These are phyloP conservation scores for Laguncularia racemosa DNA, from an alignment of 345 rosid species.

Conservation along the genomic window DNA sequence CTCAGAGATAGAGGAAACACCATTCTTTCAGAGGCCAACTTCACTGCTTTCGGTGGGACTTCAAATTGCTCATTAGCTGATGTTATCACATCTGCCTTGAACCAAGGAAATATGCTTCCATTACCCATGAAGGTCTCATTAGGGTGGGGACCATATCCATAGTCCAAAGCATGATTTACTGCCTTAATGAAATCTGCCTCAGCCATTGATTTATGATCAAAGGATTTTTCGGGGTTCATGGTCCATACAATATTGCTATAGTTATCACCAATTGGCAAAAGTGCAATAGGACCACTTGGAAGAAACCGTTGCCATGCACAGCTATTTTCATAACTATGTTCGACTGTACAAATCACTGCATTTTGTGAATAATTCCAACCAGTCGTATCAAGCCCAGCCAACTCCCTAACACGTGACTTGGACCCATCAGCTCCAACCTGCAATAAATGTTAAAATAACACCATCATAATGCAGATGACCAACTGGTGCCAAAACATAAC, in stretches of 20 bases:
- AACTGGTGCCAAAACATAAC: neutral
- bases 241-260: conserved; percentile 97
- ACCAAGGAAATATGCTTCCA: conserved; percentile 48
- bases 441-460: conserved; percentile 12
- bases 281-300: conserved; percentile 89
- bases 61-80: conserved; percentile 57
- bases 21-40: conserved; percentile 76
- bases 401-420: conserved; percentile 80
- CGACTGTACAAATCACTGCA: conserved; percentile 89
- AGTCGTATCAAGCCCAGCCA: conserved; percentile 71
- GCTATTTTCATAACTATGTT: conserved; percentile 55
- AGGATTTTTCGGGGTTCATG: conserved; percentile 70
- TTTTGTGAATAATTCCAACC: conserved; percentile 92
- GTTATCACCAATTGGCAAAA: conserved; percentile 75
- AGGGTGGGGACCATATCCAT: conserved; percentile 83
- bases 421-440: conserved; percentile 96
- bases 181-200: conserved; percentile 74
- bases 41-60: conserved; percentile 69
- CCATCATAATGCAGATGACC: neutral
- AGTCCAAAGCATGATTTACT: conserved; percentile 70
- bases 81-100: conserved; percentile 29
- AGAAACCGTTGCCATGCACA: conserved; percentile 96
- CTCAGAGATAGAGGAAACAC: conserved; percentile 75
- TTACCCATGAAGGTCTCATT: conserved; percentile 32
- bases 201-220: conserved; percentile 53